Conservation (phyloP, 208 protist genomes). For the Leishmania martiniquensis region DNA sequence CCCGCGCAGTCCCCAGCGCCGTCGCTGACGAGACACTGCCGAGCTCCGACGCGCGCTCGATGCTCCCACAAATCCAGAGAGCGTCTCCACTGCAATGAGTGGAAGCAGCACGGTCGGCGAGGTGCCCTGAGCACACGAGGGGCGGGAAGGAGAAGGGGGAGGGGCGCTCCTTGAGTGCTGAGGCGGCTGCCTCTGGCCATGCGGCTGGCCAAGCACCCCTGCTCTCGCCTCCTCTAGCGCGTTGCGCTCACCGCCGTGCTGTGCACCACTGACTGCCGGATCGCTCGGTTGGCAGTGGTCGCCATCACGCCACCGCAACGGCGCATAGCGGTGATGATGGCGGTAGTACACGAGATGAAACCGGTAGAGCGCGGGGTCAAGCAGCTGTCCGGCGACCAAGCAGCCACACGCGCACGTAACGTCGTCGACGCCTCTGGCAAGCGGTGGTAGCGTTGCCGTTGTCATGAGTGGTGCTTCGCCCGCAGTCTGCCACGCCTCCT, state of each 20-base stretch:
- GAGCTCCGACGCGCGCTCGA: conserved; percentile 6
- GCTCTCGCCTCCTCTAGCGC: conserved; percentile 5
- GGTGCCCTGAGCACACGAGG: neutral
- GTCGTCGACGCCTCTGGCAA: neutral
- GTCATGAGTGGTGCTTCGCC: neutral
- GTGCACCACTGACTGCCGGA: neutral
- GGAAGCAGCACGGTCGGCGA: conserved; percentile 8
- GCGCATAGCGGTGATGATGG: neutral
- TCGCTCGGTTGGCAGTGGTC: neutral
- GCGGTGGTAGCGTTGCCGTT: neutral
- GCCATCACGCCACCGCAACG: neutral
- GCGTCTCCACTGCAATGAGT: conserved; percentile 11
- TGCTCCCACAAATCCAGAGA: conserved; percentile 9
- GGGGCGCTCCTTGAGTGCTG: neutral
- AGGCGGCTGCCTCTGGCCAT: neutral
- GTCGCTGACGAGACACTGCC: conserved; percentile 4
- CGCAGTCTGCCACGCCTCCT: conserved; percentile 5
- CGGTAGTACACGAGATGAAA: conserved; percentile 25
- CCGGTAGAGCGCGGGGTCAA: conserved; percentile 18
- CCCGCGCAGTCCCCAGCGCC: conserved; percentile 4
- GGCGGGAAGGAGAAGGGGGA: neutral
- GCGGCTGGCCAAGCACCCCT: neutral
- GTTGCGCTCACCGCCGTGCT: conserved; percentile 4
- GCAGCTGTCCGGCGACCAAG: conserved; percentile 11
- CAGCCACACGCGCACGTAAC: conserved; percentile 30